A percentile compares a stretch with the other conserved stretches of the same genome.
phyloP scores from a whole-genome alignment of 1,284 basidiomycete species.

The Quambalaria eucalypti region DNA sequence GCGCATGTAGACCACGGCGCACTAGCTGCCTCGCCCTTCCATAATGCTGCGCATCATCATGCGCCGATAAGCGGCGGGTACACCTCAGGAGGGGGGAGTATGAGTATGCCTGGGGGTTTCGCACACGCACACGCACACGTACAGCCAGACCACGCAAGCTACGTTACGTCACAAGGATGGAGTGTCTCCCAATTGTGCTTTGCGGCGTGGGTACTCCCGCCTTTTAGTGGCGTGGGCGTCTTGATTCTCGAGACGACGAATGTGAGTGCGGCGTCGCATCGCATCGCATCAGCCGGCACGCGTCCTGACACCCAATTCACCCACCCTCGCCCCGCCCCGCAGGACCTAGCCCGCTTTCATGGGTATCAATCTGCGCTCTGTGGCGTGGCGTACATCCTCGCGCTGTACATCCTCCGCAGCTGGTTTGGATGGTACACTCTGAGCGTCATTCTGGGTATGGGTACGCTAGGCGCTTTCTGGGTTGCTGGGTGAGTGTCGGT shows the following conservation, averaged over 20 bases:
- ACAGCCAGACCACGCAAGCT: conserved; percentile 9
- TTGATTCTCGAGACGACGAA: conserved; percentile 37
- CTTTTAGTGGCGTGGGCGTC: conserved; percentile 27
- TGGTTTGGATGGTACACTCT: conserved; percentile 32
- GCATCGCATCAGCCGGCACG: not conserved
- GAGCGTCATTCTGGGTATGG: conserved; percentile 33
- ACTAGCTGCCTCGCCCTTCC: no score
- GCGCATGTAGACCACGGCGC: no score
- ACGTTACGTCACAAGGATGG: conserved; percentile 17
- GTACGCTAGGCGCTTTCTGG: conserved; percentile 34
- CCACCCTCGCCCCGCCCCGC: not conserved
- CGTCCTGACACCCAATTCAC: not conserved
- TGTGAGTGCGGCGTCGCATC: no score
- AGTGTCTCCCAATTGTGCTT: conserved; percentile 29
- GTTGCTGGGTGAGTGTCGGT: conserved; percentile 30
- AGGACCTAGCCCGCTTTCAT: conserved; percentile 36
- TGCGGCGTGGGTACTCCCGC: conserved; percentile 29
- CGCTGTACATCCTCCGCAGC: conserved; percentile 25
- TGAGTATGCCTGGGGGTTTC: no score
- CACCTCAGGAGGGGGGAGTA: no score
- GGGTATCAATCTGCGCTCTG: conserved; percentile 34
- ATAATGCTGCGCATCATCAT: no score
- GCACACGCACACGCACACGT: not conserved
- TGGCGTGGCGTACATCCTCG: conserved; percentile 19
- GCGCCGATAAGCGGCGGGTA: no score